These are phyloP conservation scores for Pseudogymnoascus sp. DNA, from an alignment of 2,329 filamentous ascomycete genomes.

Conservation along the genomic window DNA sequence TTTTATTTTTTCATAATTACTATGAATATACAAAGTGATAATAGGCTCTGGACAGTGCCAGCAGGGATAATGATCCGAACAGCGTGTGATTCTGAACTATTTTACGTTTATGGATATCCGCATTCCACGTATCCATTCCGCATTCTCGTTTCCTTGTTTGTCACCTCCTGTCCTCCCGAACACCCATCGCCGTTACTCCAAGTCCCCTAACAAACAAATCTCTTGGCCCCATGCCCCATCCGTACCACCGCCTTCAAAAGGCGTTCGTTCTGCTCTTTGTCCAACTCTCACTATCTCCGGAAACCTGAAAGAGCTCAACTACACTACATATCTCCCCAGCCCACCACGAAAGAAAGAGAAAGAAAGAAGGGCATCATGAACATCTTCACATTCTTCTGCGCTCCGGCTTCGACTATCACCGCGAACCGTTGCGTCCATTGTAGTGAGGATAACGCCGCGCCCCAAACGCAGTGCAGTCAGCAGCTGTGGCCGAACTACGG, in stretches of 20 bases:
- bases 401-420: background rate
- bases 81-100: background rate
- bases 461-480: background rate
- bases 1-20: background rate
- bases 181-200: background rate
- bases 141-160: slow-evolving; percentile 1
- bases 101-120: slow-evolving; percentile 1
- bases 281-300: background rate
- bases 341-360: background rate
- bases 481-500: background rate
- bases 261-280: background rate
- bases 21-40: background rate
- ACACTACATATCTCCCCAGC: background rate
- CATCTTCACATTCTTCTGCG: slow-evolving; percentile 2
- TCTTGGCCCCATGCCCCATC: background rate
- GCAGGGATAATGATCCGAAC: background rate
- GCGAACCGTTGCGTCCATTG: background rate
- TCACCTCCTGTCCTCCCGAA: background rate
- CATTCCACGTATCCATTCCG: slow-evolving; percentile 6
- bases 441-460: background rate
- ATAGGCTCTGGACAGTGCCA: background rate
- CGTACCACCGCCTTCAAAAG: background rate
- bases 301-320: background rate
- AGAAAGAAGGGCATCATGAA: background rate
- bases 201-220: background rate